phyloP scores from a whole-genome alignment of 441 rosid genomes.

The Gossypium davidsonii region DNA sequence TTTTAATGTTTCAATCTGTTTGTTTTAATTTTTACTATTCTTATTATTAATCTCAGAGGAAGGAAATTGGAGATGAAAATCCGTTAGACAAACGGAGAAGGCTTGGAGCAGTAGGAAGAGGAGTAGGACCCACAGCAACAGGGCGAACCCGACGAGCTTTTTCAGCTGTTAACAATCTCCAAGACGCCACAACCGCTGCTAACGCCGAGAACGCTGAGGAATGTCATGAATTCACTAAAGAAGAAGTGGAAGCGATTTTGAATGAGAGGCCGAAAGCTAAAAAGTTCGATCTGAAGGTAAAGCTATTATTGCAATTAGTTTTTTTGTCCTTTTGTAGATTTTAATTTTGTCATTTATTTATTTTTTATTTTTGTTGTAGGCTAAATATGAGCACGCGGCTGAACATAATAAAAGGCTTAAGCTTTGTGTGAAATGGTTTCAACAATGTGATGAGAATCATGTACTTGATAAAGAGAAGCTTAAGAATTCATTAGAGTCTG shows the following conservation, averaged over 20 bases:
- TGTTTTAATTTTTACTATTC: not conserved
- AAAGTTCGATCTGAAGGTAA: conserved; percentile 79
- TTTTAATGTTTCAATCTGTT: not conserved
- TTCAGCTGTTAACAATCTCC: conserved; percentile 39
- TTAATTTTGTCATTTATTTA: not conserved
- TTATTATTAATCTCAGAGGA: conserved; percentile 40
- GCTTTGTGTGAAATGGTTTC: conserved; percentile 76
- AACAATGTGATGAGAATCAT: conserved; percentile 55
- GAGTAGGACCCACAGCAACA: conserved; percentile 26
- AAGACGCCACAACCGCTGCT: conserved; percentile 31
- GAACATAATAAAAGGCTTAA: conserved; percentile 64
- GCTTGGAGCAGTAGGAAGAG: conserved; percentile 39
- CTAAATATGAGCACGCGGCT: conserved; percentile 47
- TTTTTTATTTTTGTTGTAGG: conserved; percentile 31
- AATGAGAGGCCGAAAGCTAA: conserved; percentile 64
- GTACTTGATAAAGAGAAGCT: conserved; percentile 59
- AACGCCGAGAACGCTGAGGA: conserved; percentile 35
- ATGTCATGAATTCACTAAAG: conserved; percentile 59
- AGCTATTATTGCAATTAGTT: not conserved
- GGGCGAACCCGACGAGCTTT: conserved; percentile 55
- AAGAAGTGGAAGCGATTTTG: conserved; percentile 66
- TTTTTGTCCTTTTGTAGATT: not conserved
- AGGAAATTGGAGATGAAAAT: conserved; percentile 37
- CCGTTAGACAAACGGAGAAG: conserved; percentile 63
- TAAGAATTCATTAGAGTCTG: conserved; percentile 45